Percentiles rank a stretch among this genome's conserved stretches.
phyloP scores from a whole-genome alignment of 2,329 filamentous ascomycete genomes.

The Xylariaceae sp. region DNA sequence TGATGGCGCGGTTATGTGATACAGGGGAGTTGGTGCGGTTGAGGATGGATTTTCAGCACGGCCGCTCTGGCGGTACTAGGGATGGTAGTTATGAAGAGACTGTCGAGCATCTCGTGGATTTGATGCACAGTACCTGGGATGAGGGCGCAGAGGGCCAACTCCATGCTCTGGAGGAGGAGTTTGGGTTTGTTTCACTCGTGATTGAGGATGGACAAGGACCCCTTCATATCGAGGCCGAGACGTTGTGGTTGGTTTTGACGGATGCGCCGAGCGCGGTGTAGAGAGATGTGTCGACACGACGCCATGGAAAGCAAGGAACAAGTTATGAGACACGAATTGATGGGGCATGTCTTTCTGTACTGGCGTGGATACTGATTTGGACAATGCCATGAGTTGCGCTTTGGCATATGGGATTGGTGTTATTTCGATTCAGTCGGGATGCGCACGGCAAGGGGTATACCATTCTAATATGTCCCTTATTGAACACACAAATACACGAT shows the following conservation, averaged over 20 bases:
- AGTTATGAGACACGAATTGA: neutral
- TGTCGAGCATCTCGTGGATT: conserved; percentile 6
- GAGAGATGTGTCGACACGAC: neutral
- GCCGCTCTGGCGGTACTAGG: neutral
- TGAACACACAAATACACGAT: neutral
- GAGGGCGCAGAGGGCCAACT: conserved; percentile 7
- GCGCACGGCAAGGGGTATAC: neutral
- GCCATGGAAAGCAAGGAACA: neutral
- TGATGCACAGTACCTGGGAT: neutral
- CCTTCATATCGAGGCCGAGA: conserved; percentile 11
- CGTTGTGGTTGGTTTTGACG: conserved; percentile 18
- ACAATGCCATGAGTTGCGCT: neutral
- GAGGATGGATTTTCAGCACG: neutral
- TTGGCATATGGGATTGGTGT: neutral
- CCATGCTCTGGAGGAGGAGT: conserved; percentile 5
- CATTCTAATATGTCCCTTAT: neutral
- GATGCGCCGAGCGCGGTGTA: neutral
- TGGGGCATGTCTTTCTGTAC: neutral
- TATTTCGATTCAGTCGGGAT: neutral
- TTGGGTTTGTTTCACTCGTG: conserved; percentile 12
- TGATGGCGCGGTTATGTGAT: conserved; percentile 19
- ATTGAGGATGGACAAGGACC: neutral
- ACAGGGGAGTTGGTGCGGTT: conserved; percentile 11
- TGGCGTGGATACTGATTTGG: too few relatives aligned
- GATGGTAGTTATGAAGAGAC: neutral